These are phyloP conservation scores for Candida krabiensis DNA, from an alignment of 805 yeast genomes.

Conservation along the genomic window DNA sequence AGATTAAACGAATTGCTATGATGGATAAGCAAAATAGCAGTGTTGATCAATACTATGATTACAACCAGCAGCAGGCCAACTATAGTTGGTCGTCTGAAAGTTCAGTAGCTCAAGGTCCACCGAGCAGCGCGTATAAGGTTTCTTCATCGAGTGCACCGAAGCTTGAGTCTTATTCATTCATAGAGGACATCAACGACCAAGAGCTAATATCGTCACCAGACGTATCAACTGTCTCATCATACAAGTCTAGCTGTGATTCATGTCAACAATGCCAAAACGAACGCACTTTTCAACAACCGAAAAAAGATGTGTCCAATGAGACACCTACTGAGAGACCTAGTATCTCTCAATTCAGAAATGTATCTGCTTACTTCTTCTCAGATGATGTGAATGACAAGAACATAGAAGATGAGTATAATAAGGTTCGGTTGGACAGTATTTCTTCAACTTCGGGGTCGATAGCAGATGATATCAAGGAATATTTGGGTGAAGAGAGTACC, in stretches of 20 bases:
- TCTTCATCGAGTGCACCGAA: too few species aligned
- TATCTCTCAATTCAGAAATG: too few species aligned
- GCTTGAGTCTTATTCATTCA: slow-evolving; percentile 14
- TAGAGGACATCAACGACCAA: slow-evolving; percentile 15
- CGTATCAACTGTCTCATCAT: slow-evolving; percentile 13
- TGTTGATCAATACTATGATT: too few species aligned
- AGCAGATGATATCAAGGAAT: slow-evolving; percentile 8
- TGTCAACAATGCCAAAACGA: slow-evolving; percentile 3
- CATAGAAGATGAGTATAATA: slow-evolving; percentile 24
- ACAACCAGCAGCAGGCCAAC: too few species aligned
- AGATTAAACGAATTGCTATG: too few species aligned
- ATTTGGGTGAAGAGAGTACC: slow-evolving; percentile 1
- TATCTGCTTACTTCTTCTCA: slow-evolving; percentile 29
- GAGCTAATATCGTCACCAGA: slow-evolving; percentile 10
- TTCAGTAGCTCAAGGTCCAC: too few species aligned
- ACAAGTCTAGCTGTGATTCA: slow-evolving; percentile 11
- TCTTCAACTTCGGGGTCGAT: slow-evolving; percentile 15
- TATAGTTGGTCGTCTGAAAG: too few species aligned
- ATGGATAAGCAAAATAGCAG: too few species aligned
- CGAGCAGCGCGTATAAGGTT: too few species aligned
- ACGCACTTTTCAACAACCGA: too few species aligned
- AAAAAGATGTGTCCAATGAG: too few species aligned
- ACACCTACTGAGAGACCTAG: too few species aligned
- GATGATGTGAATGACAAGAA: slow-evolving; percentile 24
- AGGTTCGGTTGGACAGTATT: slow-evolving; percentile 19